These are phyloP conservation scores for Penicillium silybi DNA, from an alignment of 495 filamentous ascomycete genomes.

Conservation along the genomic window DNA sequence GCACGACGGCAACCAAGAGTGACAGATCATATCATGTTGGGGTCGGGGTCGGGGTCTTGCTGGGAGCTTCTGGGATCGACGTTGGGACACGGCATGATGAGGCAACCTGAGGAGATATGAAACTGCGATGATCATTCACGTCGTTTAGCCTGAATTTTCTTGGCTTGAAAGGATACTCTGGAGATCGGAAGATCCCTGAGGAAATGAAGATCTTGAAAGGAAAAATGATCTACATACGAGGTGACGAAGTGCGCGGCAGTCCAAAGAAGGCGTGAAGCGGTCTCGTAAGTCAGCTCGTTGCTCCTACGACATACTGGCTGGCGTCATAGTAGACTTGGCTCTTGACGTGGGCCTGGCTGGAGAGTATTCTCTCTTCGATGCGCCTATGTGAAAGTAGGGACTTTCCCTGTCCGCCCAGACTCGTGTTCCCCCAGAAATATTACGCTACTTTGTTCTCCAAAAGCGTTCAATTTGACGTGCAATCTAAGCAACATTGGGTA, in stretches of 20 bases:
- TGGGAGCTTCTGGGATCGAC: neutral
- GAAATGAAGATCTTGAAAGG: neutral
- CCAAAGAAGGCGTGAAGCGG: neutral
- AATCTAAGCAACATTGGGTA: neutral
- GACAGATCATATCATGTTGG: neutral
- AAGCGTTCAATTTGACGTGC: neutral
- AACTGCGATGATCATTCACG: neutral
- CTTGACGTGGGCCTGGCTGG: neutral
- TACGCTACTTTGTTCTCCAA: neutral
- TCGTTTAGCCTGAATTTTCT: too few species aligned
- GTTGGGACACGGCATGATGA: neutral
- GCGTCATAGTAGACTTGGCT: too few species aligned
- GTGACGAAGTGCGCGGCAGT: neutral
- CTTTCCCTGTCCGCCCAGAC: neutral
- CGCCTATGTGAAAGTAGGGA: neutral
- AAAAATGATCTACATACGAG: neutral
- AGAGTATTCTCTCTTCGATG: neutral
- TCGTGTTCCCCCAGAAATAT: neutral
- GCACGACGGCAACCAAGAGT: neutral
- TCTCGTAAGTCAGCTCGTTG: neutral
- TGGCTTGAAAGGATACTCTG: too few species aligned
- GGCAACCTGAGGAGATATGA: neutral
- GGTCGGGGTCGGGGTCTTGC: neutral
- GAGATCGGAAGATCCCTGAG: too few species aligned
- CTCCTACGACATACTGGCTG: too few species aligned